Conservation (phyloP, 768 basidiomycete genomes). For the Boletus vermiculosoides region DNA sequence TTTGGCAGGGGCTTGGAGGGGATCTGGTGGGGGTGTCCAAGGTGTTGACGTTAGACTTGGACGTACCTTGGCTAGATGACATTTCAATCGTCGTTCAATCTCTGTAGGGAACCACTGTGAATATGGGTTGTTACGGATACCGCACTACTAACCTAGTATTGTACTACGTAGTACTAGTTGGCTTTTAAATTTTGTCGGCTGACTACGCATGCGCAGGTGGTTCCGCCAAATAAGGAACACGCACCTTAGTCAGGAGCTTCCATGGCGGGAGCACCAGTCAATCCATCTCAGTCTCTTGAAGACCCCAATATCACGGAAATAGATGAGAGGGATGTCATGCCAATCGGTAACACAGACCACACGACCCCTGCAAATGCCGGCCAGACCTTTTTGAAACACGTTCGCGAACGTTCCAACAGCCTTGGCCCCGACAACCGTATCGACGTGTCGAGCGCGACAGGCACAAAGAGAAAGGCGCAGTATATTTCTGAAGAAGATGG, state of each 20-base stretch:
- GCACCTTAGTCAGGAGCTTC: constrained; percentile 6
- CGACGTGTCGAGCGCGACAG: constrained; percentile 4
- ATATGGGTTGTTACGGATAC: not conserved
- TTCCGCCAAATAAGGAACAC: constrained; percentile 4
- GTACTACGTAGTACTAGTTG: constrained; percentile 1
- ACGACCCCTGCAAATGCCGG: constrained; percentile 20
- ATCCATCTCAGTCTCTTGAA: constrained; percentile 1
- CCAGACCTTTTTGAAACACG: constrained; percentile 39
- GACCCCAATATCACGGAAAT: constrained; percentile 36
- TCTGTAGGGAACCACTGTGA: constrained; percentile 34
- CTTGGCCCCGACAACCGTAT: not conserved
- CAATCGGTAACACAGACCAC: constrained; percentile 10
- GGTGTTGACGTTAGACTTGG: constrained; percentile 63
- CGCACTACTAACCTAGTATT: constrained; percentile 4
- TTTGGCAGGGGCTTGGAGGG: constrained; percentile 58
- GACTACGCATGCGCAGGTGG: not conserved
- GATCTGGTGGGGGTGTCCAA: constrained; percentile 53
- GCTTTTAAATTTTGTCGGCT: too few relatives aligned
- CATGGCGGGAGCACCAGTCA: not conserved
- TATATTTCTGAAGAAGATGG: constrained; percentile 33
- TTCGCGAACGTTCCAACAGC: constrained; percentile 30
- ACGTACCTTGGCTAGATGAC: constrained; percentile 66
- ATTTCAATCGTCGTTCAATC: constrained; percentile 64
- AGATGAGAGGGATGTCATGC: constrained; percentile 8
- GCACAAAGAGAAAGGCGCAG: constrained; percentile 20